These are phyloP conservation scores for Plenodomus biglobosus DNA, from an alignment of 2,329 filamentous ascomycete genomes.

Conservation along the genomic window DNA sequence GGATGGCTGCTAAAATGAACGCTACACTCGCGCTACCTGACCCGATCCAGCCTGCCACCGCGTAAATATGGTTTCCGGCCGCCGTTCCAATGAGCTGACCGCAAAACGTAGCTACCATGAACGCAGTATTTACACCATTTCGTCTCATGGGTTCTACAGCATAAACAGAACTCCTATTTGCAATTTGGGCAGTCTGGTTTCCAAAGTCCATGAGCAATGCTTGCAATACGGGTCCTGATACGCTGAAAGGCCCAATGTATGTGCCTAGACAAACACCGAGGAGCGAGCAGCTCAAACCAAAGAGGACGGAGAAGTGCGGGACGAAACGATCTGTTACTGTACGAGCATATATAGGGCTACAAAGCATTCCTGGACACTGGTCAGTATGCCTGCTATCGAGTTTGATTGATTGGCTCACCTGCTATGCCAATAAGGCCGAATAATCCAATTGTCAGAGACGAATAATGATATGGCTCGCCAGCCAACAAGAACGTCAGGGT, in stretches of 20 bases:
- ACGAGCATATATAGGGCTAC: conserved; percentile 70
- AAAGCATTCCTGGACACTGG: conserved; percentile 55
- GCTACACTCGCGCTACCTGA: conserved; percentile 61
- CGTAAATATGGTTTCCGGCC: conserved; percentile 58
- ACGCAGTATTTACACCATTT: conserved; percentile 78
- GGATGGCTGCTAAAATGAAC: conserved; percentile 53
- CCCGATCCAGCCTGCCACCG: conserved; percentile 57
- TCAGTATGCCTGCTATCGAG: background rate
- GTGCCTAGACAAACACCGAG: conserved; percentile 68
- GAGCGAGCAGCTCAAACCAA: conserved; percentile 62
- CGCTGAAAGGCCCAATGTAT: conserved; percentile 64
- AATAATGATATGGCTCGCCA: conserved; percentile 67
- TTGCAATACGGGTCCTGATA: conserved; percentile 73
- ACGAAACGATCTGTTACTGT: conserved; percentile 70
- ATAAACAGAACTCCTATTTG: conserved; percentile 71
- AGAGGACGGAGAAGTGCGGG: conserved; percentile 66
- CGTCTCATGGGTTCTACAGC: conserved; percentile 68
- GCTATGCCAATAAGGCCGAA: conserved; percentile 77
- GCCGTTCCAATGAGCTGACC: conserved; percentile 71
- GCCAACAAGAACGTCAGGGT: conserved; percentile 79
- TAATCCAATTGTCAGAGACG: conserved; percentile 69
- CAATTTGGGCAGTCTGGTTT: conserved; percentile 71
- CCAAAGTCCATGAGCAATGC: conserved; percentile 72
- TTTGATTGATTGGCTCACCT: background rate
- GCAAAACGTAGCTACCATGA: conserved; percentile 75